Evolutionary conservation across 306 rosid genomes (phyloP), one percentile per base, ranked within the genome.

Genomic region (Sechiopsis laciniata): DNA sequence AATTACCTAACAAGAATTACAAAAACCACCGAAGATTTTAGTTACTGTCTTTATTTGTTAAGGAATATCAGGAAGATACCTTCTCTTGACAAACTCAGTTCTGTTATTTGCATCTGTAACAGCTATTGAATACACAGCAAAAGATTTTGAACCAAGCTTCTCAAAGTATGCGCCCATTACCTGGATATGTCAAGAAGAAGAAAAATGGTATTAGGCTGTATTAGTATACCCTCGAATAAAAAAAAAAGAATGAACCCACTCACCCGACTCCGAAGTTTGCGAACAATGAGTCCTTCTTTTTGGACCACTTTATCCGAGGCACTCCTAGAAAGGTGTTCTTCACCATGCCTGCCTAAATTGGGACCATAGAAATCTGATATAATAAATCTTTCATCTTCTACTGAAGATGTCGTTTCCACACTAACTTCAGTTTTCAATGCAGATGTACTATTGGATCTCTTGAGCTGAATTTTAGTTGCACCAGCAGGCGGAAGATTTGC

Each of bases 101-200:
- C 84, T 84, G 80, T 82, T 86, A 70, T 88, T 94, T 51, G 91
- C 82, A 84, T 86, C 99, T 56, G 90, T 86, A 75, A 95, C 97
- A 67, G 88, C 95, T 78, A 95, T 91, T 68, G 96, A 88, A 82
- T 91, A 95, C 77, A 95, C 99, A 8, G 99, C 99, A 89, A 95
- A 91, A 76, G 96, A 88, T 55, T 91, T 87, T 67, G 99, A 85
- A 53, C 95, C 95, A 70, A 83, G 74, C 82, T 91, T 91, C 83
- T 95, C 99, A 83, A 91, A 91, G 71, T 84, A 89, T 51, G 99
- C 99, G 66, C 99, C 97, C 89, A 88, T 84, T 46, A 95, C 97
- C 99, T 91, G 95, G 66, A 55, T 20, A 8, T 75, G 71, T 61
- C 71, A 79, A 52, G 61, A 75, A 57, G 19, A 74, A 83, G 51